Base-by-base conservation (phyloP, 345 rosid species). In the Melaleuca quinquenervia region DNA sequence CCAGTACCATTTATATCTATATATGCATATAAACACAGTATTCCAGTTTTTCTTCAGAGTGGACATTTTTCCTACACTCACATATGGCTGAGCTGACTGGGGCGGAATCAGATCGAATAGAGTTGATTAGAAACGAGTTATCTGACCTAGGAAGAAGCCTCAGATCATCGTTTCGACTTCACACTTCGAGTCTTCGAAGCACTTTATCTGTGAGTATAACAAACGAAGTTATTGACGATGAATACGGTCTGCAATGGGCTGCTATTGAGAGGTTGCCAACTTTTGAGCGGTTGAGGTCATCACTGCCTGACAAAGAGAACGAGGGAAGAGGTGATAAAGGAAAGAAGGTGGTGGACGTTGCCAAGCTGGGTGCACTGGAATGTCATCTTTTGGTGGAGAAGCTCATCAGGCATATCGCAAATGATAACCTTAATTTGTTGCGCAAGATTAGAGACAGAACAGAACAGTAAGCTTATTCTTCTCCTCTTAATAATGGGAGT, bases 261-360 rank as follows among this genome's bases (percentile, higher is more conserved):
- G 94, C 87, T 29, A 88, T 96, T 58, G 93, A 96, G 91, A 93
- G 94, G 76, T 86, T 96, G 8, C 98, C 98, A 3, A 93, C 98
- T 70, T 85, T 83, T 18, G 90, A 91, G 64, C 92, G 97, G 55
- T 75, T 95, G 70, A 89, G 93, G 50, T 89, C 94, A 29, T 91
- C 94, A 50, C 88, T 95, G 54, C 90, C 92, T 51, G 91, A 88
- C 41, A 18, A 82, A 45, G 86, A 87, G 27, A 86, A 55, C 16
- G 82, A 55, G 11, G 82, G 62, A 26, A 78, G 78, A 50, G 82
- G 86, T 22, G 86, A 27, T n/a, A 52, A 84, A 51, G 91, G 88
- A 22, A 92, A 89, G 85, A 87, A 41, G 48, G 89, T 94, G 6
- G 89, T 90, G 82, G 94, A 94, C 86, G 88, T 93, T 20, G 90